These are phyloP conservation scores for Allomyces macrogynus DNA, from an alignment of 192 early-diverging fungal genomes.

Conservation along the genomic window DNA sequence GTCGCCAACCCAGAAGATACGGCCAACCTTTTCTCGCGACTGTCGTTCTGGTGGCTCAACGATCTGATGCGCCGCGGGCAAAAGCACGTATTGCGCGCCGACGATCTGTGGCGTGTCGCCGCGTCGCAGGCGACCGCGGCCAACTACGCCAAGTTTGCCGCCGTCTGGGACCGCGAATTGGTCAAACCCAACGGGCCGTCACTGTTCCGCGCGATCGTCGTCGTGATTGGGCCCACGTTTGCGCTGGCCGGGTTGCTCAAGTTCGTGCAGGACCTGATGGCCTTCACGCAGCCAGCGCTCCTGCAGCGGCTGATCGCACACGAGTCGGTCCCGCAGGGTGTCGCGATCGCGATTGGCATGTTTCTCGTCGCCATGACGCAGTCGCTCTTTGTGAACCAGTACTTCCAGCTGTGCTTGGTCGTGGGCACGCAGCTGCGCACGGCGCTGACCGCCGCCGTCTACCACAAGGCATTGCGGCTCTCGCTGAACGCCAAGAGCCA, in stretches of 20 bases:
- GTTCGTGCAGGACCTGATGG: constrained; percentile 45
- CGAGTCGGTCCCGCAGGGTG: constrained; percentile 43
- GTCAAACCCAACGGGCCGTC: constrained; percentile 29
- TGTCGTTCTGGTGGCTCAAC: constrained; percentile 83
- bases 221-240: constrained; percentile 43
- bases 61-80: constrained; percentile 61
- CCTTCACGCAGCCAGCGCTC: constrained; percentile 61
- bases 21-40: constrained; percentile 60
- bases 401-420: constrained; percentile 63
- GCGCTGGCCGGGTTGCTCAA: constrained; percentile 59
- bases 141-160: constrained; percentile 42
- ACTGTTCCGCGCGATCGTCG: constrained; percentile 35
- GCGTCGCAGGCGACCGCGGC: constrained; percentile 28
- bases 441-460: constrained; percentile 60
- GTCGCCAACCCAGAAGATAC: constrained; percentile 39
- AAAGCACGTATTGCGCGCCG: constrained; percentile 43
- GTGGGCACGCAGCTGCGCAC: constrained; percentile 55
- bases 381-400: constrained; percentile 67
- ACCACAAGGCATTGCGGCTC: constrained; percentile 60
- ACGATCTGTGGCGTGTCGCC: constrained; percentile 53
- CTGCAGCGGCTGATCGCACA: constrained; percentile 47
- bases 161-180: constrained; percentile 49
- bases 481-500: constrained; percentile 53
- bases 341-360: constrained; percentile 64
- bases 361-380: constrained; percentile 48